Evolutionary conservation across 2,329 filamentous ascomycete genomes (phyloP).

Genomic region (Trichoderma aggressivum): DNA sequence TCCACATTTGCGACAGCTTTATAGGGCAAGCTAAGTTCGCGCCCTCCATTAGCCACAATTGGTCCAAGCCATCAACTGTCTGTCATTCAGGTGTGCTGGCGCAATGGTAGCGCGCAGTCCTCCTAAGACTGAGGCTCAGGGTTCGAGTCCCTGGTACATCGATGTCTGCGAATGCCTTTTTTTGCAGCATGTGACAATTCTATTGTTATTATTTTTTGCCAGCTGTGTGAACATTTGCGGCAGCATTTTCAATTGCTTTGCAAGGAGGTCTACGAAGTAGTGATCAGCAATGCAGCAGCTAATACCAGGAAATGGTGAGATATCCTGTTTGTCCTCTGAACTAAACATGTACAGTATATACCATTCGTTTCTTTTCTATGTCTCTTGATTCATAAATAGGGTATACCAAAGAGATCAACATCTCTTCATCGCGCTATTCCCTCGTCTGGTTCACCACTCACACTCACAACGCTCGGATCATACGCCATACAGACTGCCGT

Average conservation of each 20-base stretch:
- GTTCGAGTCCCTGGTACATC: slow-evolving; percentile 40
- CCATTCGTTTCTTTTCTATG: background rate
- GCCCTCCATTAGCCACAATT: slow-evolving; percentile 7
- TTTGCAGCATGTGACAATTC: background rate
- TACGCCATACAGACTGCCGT: slow-evolving; percentile 63
- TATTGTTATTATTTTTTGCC: background rate
- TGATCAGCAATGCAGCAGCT: background rate
- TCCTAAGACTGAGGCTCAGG: slow-evolving; percentile 41
- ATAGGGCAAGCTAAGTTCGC: slow-evolving; percentile 12
- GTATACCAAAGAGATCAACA: background rate
- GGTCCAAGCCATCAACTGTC: background rate
- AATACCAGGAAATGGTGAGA: background rate
- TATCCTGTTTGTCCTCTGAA: background rate
- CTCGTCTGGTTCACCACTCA: background rate
- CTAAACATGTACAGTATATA: background rate
- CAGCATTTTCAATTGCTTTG: background rate
- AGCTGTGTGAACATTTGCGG: background rate
- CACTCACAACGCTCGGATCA: slow-evolving; percentile 18
- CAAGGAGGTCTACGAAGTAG: background rate
- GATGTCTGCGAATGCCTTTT: slow-evolving; percentile 15
- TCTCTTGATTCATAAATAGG: background rate
- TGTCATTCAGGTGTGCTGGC: slow-evolving; percentile 31
- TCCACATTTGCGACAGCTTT: background rate
- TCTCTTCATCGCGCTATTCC: background rate
- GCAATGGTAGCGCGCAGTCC: slow-evolving; percentile 40